These are phyloP conservation scores for Arachis hypogaea DNA, from an alignment of 306 rosid genomes.

Conservation along the genomic window DNA sequence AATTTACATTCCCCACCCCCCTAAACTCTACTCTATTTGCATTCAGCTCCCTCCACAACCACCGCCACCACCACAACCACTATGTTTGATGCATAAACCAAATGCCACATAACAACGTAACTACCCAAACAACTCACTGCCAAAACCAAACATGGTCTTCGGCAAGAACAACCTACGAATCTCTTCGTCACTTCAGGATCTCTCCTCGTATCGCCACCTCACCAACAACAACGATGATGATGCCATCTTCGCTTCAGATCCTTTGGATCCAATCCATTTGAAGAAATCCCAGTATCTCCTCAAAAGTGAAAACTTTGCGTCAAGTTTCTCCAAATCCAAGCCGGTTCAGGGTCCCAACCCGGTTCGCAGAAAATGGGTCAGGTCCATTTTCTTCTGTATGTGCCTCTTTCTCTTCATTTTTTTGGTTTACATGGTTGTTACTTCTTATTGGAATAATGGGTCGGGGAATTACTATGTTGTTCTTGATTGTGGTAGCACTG, in stretches of 20 bases:
- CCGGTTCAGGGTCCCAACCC: constrained; percentile 48
- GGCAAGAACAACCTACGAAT: constrained; percentile 54
- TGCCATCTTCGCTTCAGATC: not conserved
- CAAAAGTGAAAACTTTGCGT: constrained; percentile 44
- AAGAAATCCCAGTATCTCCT: constrained; percentile 42
- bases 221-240: constrained; percentile 40
- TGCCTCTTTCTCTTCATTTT: constrained; percentile 48
- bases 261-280: constrained; percentile 19
- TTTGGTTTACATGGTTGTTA: constrained; percentile 54
- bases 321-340: constrained; percentile 71
- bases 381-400: constrained; percentile 41
- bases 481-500: constrained; percentile 93
- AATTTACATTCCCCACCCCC: not conserved
- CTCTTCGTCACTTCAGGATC: constrained; percentile 91
- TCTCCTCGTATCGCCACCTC: constrained; percentile 59
- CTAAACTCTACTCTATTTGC: not conserved
- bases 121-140: not conserved
- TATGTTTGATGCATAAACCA: constrained; percentile 19
- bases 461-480: constrained; percentile 72
- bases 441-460: constrained; percentile 59
- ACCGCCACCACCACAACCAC: not conserved
- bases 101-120: constrained; percentile 15
- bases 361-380: constrained; percentile 52
- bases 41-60: not conserved
- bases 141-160: constrained; percentile 54